Evolutionary conservation across 257 asterid genomes (phyloP).

Genomic region (Przewalskia tangutica): DNA sequence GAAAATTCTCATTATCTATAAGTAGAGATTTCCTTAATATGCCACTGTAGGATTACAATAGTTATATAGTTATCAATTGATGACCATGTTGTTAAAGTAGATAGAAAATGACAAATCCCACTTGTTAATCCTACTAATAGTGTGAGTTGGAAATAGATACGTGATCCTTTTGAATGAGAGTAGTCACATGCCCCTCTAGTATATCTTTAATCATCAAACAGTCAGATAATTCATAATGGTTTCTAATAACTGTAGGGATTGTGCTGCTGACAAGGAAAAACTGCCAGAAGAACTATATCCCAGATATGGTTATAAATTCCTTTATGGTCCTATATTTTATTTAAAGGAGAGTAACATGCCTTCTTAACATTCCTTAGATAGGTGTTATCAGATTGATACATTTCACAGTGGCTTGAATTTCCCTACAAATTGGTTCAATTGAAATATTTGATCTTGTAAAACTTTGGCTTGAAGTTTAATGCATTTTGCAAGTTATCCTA

Average conservation of each 20-base stretch:
- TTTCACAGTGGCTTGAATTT: not conserved
- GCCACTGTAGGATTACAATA: not conserved
- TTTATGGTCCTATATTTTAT: not conserved
- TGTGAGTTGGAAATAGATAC: not conserved
- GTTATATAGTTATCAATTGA: not conserved
- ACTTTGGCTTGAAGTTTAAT: not conserved
- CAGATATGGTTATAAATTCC: not conserved
- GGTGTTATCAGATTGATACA: not conserved
- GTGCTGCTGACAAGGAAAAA: slow-evolving; percentile 1
- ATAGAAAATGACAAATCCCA: not conserved
- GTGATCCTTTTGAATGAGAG: slow-evolving; percentile 3
- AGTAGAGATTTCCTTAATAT: not conserved
- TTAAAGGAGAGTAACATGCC: not conserved
- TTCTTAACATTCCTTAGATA: not conserved
- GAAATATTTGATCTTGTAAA: not conserved
- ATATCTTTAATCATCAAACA: not conserved
- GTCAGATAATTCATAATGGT: not conserved
- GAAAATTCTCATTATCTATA: not conserved
- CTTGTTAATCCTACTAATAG: slow-evolving; percentile 5
- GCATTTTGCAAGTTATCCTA: not conserved
- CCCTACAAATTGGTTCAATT: not conserved
- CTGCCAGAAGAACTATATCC: not conserved
- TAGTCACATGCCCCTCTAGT: slow-evolving; percentile 7
- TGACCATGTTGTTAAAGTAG: not conserved
- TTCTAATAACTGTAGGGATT: not conserved